These are phyloP conservation scores for Plasmodium yoelii DNA, from an alignment of 169 alveolate genomes.

Conservation along the genomic window DNA sequence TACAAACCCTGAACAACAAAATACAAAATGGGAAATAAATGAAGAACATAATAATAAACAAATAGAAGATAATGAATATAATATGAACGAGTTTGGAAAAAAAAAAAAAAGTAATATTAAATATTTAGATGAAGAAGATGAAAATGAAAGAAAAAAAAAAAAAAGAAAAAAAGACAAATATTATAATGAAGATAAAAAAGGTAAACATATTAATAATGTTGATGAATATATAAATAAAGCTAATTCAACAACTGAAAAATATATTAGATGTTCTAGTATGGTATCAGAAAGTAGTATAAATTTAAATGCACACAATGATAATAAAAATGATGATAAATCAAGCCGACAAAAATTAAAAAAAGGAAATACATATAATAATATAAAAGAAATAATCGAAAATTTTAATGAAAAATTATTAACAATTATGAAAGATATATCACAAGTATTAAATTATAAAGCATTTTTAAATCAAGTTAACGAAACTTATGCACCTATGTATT, in stretches of 20 bases:
- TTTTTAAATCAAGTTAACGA: constrained; percentile 75
- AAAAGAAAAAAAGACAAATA: constrained; percentile 9
- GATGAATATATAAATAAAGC: not conserved
- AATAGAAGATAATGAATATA: not conserved
- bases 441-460: constrained; percentile 46
- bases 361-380: constrained; percentile 63
- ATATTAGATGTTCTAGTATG: constrained; percentile 10
- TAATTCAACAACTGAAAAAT: not conserved
- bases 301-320: constrained; percentile 14
- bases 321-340: constrained; percentile 17
- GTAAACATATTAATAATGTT: not conserved
- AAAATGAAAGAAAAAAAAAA: not conserved
- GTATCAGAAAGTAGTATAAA: not conserved
- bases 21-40: not conserved
- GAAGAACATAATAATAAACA: not conserved
- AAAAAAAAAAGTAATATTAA: not conserved
- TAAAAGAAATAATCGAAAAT: constrained; percentile 67
- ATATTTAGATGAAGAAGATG: not conserved
- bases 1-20: not conserved
- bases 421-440: constrained; percentile 34
- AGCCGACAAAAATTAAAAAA: constrained; percentile 35
- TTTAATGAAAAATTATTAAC: constrained; percentile 34
- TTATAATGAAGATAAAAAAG: constrained; percentile 1
- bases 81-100: not conserved
- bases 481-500: constrained; percentile 73